Percentiles rank a stretch among this genome's conserved stretches.
These are phyloP conservation scores for Sclerospora graminicola DNA, from an alignment of 352 stramenopile genomes.

Conservation along the genomic window DNA sequence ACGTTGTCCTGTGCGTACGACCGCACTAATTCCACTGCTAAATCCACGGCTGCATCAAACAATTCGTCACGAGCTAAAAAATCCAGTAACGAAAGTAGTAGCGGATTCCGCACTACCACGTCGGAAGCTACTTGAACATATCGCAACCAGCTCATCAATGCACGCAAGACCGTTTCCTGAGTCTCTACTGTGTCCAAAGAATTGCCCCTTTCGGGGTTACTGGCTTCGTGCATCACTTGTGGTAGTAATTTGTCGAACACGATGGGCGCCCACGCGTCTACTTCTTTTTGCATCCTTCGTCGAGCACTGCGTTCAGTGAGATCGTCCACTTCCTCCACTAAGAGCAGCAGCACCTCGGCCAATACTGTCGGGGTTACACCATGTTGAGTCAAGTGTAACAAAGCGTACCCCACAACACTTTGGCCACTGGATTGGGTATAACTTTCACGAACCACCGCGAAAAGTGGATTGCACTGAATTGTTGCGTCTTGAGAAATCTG, in stretches of 20 bases:
- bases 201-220: conserved; percentile 1
- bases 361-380: conserved; percentile 29
- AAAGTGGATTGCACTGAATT: conserved; percentile 3
- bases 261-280: conserved; percentile 41
- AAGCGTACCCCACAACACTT: conserved; percentile 46
- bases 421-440: conserved; percentile 12
- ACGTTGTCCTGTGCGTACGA: conserved; percentile 39
- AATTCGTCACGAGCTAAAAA: conserved; percentile 67
- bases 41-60: conserved; percentile 76
- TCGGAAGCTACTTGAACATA: conserved; percentile 33
- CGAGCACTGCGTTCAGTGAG: conserved; percentile 34
- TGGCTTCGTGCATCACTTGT: conserved; percentile 62
- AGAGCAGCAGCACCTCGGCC: conserved; percentile 49
- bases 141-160: conserved; percentile 50
- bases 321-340: conserved; percentile 54
- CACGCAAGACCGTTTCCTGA: conserved; percentile 50
- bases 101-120: conserved; percentile 44
- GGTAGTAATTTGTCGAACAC: conserved; percentile 62
- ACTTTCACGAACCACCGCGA: conserved; percentile 8
- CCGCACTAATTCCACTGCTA: conserved; percentile 70
- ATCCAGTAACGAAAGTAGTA: conserved; percentile 53
- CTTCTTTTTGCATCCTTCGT: conserved; percentile 45
- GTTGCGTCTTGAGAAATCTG: conserved; percentile 3
- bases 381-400: conserved; percentile 34
- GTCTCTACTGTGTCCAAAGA: conserved; percentile 21